Evolutionary conservation across 2,329 filamentous ascomycete genomes (phyloP).

Genomic region (Teratosphaeria gauchensis): DNA sequence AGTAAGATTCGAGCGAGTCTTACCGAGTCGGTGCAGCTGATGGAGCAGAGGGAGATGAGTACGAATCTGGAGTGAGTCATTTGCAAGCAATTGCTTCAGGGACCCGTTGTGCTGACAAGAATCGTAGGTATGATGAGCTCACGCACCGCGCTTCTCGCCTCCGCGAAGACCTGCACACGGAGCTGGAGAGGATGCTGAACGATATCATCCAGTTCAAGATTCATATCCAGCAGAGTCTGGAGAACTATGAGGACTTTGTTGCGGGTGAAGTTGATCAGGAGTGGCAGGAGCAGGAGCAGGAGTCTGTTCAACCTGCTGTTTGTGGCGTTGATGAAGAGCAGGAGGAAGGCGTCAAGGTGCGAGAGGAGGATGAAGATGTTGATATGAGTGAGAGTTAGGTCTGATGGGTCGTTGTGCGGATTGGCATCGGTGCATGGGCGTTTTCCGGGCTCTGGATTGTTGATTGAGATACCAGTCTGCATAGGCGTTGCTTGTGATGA

Average conservation of each 20-base stretch:
- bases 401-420: not conserved
- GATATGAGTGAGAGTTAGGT: not conserved
- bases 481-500: no score
- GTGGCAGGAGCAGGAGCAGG: slow-evolving; percentile 38
- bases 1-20: slow-evolving; percentile 79
- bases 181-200: slow-evolving; percentile 91
- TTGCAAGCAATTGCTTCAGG: not conserved
- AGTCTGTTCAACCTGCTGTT: not conserved
- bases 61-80: slow-evolving; percentile 78
- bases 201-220: slow-evolving; percentile 99
- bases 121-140: slow-evolving; percentile 71
- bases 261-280: slow-evolving; percentile 75
- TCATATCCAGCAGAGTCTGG: slow-evolving; percentile 82
- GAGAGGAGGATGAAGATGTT: not conserved
- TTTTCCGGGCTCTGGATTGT: no score
- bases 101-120: not conserved
- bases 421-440: not conserved
- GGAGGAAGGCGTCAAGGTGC: not conserved
- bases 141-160: slow-evolving; percentile 73
- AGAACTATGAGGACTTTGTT: slow-evolving; percentile 90
- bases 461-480: no score
- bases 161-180: slow-evolving; percentile 94
- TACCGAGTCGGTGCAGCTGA: slow-evolving; percentile 75
- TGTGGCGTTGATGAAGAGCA: not conserved
- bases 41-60: slow-evolving; percentile 94